phyloP scores from a whole-genome alignment of 192 early-diverging fungal species.

The Podochytrium sp. region DNA sequence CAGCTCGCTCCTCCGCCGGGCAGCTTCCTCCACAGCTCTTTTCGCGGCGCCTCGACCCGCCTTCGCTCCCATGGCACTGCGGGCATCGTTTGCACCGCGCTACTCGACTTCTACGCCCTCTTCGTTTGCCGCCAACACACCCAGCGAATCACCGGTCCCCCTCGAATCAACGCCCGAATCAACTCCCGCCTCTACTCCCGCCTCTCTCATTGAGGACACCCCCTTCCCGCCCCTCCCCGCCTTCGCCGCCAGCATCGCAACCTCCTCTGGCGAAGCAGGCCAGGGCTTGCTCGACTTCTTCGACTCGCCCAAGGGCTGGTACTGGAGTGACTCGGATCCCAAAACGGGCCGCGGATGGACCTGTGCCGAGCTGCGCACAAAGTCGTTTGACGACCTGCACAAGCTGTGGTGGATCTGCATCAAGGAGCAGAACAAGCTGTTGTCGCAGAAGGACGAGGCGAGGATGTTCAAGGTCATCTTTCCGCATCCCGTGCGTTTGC shows the following conservation, averaged over 20 bases:
- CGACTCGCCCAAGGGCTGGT: slow-evolving; percentile 52
- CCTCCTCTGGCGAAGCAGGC: background rate
- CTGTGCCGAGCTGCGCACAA: slow-evolving; percentile 84
- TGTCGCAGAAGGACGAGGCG: slow-evolving; percentile 53
- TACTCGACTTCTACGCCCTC: background rate
- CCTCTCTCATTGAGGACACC: background rate
- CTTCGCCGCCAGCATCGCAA: background rate
- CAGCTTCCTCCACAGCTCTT: no score
- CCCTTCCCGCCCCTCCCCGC: slow-evolving; percentile 5
- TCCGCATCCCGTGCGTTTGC: slow-evolving; percentile 45
- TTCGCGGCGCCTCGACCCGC: background rate
- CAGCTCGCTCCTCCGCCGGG: no score
- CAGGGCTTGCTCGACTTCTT: slow-evolving; percentile 56
- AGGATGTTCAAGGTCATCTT: slow-evolving; percentile 51
- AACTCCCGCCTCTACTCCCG: background rate
- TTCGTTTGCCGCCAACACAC: background rate
- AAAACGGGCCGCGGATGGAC: slow-evolving; percentile 81
- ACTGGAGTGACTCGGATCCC: slow-evolving; percentile 43
- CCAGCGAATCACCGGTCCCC: background rate
- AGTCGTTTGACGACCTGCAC: slow-evolving; percentile 97
- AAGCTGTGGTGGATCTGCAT: slow-evolving; percentile 85
- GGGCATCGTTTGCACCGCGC: background rate
- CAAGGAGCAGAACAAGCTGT: slow-evolving; percentile 58
- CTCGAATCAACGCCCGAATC: background rate
- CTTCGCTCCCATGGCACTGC: background rate